Percentiles rank a stretch among this genome's conserved stretches.
Evolutionary conservation across 2,329 filamentous ascomycete genomes (phyloP).

Genomic region (Ophiostoma himal-ulmi): DNA sequence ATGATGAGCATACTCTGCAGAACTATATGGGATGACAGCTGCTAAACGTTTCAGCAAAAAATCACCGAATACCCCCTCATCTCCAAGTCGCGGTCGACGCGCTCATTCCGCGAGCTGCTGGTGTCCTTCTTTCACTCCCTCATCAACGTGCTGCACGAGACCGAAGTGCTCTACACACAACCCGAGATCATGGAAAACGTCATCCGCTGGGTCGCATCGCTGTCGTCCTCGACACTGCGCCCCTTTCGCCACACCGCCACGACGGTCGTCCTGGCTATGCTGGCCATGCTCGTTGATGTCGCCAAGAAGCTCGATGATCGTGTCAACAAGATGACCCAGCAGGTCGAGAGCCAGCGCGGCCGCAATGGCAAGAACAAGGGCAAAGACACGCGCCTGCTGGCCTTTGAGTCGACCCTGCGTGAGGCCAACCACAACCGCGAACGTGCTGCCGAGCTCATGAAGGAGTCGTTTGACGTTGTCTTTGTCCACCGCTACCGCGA

Average conservation of each 20-base stretch:
- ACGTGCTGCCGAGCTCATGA: slow-evolving; percentile 63
- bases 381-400: slow-evolving; percentile 71
- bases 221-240: slow-evolving; percentile 81
- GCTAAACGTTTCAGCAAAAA: slow-evolving; percentile 48
- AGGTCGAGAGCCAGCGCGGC: slow-evolving; percentile 69
- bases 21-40: background rate
- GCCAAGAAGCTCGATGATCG: slow-evolving; percentile 46
- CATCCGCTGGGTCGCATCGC: slow-evolving; percentile 79
- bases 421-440: slow-evolving; percentile 66
- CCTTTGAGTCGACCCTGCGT: slow-evolving; percentile 65
- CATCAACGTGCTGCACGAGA: slow-evolving; percentile 71
- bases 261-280: slow-evolving; percentile 72
- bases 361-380: slow-evolving; percentile 56
- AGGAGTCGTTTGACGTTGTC: slow-evolving; percentile 83
- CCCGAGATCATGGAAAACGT: slow-evolving; percentile 78
- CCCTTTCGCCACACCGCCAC: slow-evolving; percentile 94
- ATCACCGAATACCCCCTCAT: slow-evolving; percentile 90
- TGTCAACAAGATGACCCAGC: slow-evolving; percentile 69
- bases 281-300: slow-evolving; percentile 59
- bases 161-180: slow-evolving; percentile 74
- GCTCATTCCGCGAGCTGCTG: slow-evolving; percentile 71
- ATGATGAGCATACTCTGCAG: background rate
- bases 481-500: slow-evolving; percentile 96
- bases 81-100: slow-evolving; percentile 68
- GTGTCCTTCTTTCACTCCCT: slow-evolving; percentile 73